Conservation (phyloP, 768 basidiomycete species). For the Russula lepida region DNA sequence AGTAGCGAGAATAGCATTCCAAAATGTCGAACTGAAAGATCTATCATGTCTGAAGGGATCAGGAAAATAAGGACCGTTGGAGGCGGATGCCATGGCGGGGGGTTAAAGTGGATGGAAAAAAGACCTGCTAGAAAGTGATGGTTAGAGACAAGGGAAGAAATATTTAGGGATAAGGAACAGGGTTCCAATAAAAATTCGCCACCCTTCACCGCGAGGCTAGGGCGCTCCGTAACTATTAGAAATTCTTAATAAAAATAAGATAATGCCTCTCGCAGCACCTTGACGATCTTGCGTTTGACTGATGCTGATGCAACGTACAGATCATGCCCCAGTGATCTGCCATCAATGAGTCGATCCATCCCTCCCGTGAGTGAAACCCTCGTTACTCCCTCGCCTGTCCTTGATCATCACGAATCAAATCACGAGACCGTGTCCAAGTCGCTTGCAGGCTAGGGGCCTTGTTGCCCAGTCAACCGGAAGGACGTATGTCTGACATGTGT, state of each 20-base stretch:
- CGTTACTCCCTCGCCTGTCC: neutral
- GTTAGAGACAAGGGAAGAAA: neutral
- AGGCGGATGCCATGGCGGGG: neutral
- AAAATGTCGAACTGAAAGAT: constrained; percentile 12
- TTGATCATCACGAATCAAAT: neutral
- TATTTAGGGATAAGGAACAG: neutral
- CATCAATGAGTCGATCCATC: too few relatives aligned
- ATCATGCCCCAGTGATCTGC: too few relatives aligned
- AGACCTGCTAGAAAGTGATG: neutral
- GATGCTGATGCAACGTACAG: too few relatives aligned
- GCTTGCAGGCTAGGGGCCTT: neutral
- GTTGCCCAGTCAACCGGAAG: neutral
- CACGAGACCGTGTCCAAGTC: neutral
- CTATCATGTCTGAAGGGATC: constrained; percentile 20
- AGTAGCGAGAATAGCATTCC: constrained; percentile 31
- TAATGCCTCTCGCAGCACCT: neutral
- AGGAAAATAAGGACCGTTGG: constrained; percentile 7
- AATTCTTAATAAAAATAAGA: too few relatives aligned
- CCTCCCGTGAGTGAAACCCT: neutral
- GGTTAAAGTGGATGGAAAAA: neutral
- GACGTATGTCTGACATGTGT: neutral
- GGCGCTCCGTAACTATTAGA: too few relatives aligned
- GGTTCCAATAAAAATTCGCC: too few relatives aligned
- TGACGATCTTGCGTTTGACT: neutral
- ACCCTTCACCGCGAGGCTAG: too few relatives aligned